Base-by-base conservation (phyloP, 2,329 filamentous ascomycete species). In the Westerdykella sp. region DNA sequence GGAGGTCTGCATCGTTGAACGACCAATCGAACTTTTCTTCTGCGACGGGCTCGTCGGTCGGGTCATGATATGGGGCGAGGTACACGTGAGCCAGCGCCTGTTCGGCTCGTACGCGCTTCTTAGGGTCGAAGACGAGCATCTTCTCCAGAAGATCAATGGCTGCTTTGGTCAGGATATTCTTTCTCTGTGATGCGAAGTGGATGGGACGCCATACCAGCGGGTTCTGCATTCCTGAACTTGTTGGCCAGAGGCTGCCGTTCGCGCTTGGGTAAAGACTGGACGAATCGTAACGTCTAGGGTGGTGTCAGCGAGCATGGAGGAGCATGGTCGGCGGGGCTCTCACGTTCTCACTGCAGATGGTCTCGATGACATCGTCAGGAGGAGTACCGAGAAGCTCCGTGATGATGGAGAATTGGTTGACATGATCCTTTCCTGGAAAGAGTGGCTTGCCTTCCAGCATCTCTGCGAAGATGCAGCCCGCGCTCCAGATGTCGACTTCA, bases 11-110 rank as follows among this genome's bases (percentile, higher is more conserved):
- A 59, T 98, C 93, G 68, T 97, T 97, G 73, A 98, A 98, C 42
- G 90, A 96, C 93, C 93, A 98, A 67, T 98, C 93, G 60, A 98
- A 98, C 73, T 95, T 96, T 75, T 96, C 90, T 48, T 95, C 87
- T 16, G 93, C 87, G 13, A 89, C 83, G 1, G 93, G 93, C 75
- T 98, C 93, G 62, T 98, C 93, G 36, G 87, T 93, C 7, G 93
- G 90, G 65, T 98, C 93, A 70, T 98, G 93, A 74, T 98, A 98
- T 6, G 91, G 91, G 9, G 88, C 80, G 39, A 98, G 85, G 68
- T 98, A 98, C 55, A 91, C 87, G 70, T 98, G 90, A 38, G 84
- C 82, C 41, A 98, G 80, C 21, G 87, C 91, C 50, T 94, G 81
- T 43, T 83, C 79, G 10, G 93, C 93, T 50, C 87, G 88, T 63